phyloP scores from a whole-genome alignment of 768 basidiomycete genomes.

The Macrolepiota dolichaula region DNA sequence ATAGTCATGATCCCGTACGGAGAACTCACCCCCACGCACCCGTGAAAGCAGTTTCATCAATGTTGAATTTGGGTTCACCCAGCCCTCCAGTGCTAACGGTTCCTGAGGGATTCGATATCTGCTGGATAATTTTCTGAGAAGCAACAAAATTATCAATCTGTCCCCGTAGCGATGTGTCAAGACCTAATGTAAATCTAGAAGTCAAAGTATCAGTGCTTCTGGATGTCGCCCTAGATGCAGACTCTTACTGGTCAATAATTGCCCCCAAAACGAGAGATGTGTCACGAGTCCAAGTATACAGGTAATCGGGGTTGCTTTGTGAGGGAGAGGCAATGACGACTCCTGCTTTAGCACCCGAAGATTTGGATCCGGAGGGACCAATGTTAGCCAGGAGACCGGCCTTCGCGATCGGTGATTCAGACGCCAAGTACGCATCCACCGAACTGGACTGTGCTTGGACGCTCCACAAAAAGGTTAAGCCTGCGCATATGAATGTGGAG shows the following conservation, averaged over 20 bases:
- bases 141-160: constrained; percentile 54
- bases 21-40: constrained; percentile 40
- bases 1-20: neutral
- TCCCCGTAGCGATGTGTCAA: constrained; percentile 43
- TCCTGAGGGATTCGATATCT: constrained; percentile 66
- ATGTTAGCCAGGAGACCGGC: constrained; percentile 73
- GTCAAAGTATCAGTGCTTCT: neutral
- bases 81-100: constrained; percentile 57
- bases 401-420: constrained; percentile 59
- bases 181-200: constrained; percentile 37
- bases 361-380: constrained; percentile 52
- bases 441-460: constrained; percentile 6
- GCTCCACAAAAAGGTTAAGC: neutral
- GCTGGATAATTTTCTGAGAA: constrained; percentile 52
- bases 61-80: constrained; percentile 71
- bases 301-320: constrained; percentile 45
- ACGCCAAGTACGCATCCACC: constrained; percentile 38
- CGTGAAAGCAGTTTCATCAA: constrained; percentile 60
- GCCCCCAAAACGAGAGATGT: constrained; percentile 59
- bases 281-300: constrained; percentile 71
- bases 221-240: neutral
- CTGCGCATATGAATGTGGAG: neutral
- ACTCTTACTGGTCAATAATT: constrained; percentile 36
- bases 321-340: constrained; percentile 51
- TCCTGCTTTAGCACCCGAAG: constrained; percentile 51